Evolutionary conservation across 2,329 filamentous ascomycete species (phyloP).

Genomic region (Botrytis squamosa): DNA sequence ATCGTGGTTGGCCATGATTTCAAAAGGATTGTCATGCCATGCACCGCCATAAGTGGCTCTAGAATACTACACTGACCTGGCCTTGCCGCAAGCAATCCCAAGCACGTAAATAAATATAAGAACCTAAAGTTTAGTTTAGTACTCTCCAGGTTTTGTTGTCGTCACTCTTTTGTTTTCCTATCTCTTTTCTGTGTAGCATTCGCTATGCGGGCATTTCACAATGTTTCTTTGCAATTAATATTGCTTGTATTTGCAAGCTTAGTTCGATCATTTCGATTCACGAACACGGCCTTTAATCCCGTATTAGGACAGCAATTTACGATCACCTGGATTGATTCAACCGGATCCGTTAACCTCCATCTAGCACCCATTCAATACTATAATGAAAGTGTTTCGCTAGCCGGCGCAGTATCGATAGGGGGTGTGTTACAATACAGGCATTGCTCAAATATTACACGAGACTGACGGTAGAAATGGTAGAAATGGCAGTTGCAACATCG

Average conservation of each 20-base stretch:
- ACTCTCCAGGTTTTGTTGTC: neutral
- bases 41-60: neutral
- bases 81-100: neutral
- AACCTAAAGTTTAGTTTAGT: neutral
- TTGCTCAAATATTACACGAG: neutral
- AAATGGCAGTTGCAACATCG: neutral
- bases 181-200: neutral
- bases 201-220: neutral
- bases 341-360: neutral
- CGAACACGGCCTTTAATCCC: neutral
- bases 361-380: neutral
- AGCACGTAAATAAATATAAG: neutral
- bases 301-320: neutral
- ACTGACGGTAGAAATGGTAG: neutral
- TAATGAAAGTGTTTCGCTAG: neutral
- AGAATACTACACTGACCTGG: neutral
- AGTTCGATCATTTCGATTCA: neutral
- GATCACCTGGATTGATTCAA: neutral
- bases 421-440: neutral
- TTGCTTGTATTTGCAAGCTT: neutral
- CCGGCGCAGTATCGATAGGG: neutral
- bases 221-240: neutral
- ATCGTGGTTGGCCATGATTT: neutral
- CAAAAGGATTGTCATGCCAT: neutral
- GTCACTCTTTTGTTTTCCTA: neutral